phyloP scores from a whole-genome alignment of 2,329 filamentous ascomycete genomes.

The Boeremia lycopersici region DNA sequence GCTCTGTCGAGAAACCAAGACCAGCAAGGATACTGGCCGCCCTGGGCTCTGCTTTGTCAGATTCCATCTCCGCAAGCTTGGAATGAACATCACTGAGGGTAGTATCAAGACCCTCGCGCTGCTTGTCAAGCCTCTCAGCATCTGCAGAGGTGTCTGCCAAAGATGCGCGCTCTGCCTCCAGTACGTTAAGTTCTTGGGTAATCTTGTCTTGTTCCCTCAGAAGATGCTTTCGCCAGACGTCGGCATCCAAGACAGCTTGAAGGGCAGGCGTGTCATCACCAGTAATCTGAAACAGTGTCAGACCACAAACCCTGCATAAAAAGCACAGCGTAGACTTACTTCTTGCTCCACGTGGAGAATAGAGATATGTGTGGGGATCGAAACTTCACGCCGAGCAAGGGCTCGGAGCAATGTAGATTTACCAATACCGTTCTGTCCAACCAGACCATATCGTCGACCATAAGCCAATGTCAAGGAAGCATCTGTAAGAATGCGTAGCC shows the following conservation, averaged over 20 bases:
- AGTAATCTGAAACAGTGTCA: slow-evolving; percentile 66
- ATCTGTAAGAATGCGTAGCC: slow-evolving; percentile 86
- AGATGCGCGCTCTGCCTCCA: slow-evolving; percentile 77
- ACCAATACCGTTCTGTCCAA: slow-evolving; percentile 98
- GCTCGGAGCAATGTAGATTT: slow-evolving; percentile 86
- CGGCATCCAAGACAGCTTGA: slow-evolving; percentile 94
- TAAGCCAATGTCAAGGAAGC: slow-evolving; percentile 90
- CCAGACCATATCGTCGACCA: slow-evolving; percentile 91
- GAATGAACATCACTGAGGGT: slow-evolving; percentile 89
- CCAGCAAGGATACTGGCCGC: slow-evolving; percentile 96
- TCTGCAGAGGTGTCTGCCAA: slow-evolving; percentile 93
- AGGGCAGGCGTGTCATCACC: slow-evolving; percentile 95
- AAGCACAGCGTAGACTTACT: slow-evolving; percentile 55
- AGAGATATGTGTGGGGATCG: slow-evolving; percentile 95
- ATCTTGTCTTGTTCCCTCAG: slow-evolving; percentile 91
- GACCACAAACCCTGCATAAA: not conserved
- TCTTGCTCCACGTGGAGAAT: slow-evolving; percentile 99
- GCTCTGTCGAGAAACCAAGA: slow-evolving; percentile 92
- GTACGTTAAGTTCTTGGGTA: slow-evolving; percentile 71
- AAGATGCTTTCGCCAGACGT: slow-evolving; percentile 97
- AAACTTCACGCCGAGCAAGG: slow-evolving; percentile 87
- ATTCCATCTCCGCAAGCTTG: slow-evolving; percentile 98
- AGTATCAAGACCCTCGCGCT: slow-evolving; percentile 87
- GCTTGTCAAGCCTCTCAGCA: slow-evolving; percentile 80
- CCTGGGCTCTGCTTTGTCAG: slow-evolving; percentile 94